These are phyloP conservation scores for Phytophthora meadii DNA, from an alignment of 352 stramenopile genomes.

Conservation along the genomic window DNA sequence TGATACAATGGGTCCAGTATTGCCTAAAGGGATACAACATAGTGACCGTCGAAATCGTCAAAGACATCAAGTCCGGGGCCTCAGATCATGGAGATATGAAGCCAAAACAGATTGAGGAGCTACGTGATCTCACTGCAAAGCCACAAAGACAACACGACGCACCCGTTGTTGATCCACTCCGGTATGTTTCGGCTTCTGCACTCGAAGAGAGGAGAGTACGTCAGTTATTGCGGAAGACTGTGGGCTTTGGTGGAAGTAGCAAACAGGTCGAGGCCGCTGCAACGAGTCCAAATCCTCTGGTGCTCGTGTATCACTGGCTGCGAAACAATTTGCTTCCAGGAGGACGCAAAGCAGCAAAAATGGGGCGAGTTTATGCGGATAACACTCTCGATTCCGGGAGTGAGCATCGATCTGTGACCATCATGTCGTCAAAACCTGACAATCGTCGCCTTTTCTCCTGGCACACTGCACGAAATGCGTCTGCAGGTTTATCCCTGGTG, in stretches of 20 bases:
- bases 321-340: slow-evolving; percentile 9
- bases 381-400: not conserved
- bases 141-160: not conserved
- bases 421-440: not conserved
- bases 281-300: not conserved
- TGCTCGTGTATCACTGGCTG: slow-evolving; percentile 11
- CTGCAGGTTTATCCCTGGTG: slow-evolving; percentile 31
- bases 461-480: slow-evolving; percentile 8
- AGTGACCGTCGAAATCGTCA: slow-evolving; percentile 77
- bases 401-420: not conserved
- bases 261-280: not conserved
- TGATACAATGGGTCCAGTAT: slow-evolving; percentile 65
- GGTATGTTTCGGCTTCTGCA: slow-evolving; percentile 34
- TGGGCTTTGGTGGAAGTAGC: slow-evolving; percentile 11
- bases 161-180: slow-evolving; percentile 11
- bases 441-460: slow-evolving; percentile 22
- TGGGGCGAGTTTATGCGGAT: slow-evolving; percentile 25
- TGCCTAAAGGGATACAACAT: slow-evolving; percentile 77
- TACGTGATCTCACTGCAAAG: slow-evolving; percentile 35
- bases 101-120: slow-evolving; percentile 46
- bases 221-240: slow-evolving; percentile 45
- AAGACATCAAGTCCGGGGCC: slow-evolving; percentile 62
- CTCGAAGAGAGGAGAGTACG: slow-evolving; percentile 52
- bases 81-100: slow-evolving; percentile 20
- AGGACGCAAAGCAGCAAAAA: slow-evolving; percentile 22